Conservation (phyloP, 75 land plant species). For the Pseudotsuga menziesii region DNA sequence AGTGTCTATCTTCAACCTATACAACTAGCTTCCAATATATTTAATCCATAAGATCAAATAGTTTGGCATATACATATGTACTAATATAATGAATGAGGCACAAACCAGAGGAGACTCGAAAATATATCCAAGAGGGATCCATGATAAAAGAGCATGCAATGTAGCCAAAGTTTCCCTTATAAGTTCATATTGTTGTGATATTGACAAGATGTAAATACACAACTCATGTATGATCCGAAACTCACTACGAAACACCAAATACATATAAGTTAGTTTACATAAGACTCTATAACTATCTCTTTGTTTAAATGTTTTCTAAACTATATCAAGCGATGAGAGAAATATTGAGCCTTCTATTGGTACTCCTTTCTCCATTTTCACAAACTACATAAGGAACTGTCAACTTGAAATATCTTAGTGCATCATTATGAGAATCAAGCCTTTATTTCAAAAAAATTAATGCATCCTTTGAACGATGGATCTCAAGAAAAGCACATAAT, state of each 20-base stretch:
- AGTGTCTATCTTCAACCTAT: background rate
- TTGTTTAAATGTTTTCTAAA: no score
- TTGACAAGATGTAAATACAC: constrained; percentile 88
- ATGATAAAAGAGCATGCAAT: constrained; percentile 93
- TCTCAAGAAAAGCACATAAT: no score
- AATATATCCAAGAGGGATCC: constrained; percentile 96
- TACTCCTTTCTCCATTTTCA: no score
- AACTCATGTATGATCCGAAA: constrained; percentile 98
- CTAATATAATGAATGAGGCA: constrained; percentile 4
- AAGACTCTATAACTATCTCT: background rate
- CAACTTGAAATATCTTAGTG: no score
- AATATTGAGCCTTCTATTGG: no score
- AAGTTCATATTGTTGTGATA: constrained; percentile 90
- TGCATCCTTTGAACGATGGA: no score
- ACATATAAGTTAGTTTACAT: constrained; percentile 2
- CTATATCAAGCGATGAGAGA: no score
- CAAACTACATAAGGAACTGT: no score
- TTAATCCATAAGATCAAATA: background rate
- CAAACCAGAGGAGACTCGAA: constrained; percentile 92
- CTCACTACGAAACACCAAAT: constrained; percentile 56
- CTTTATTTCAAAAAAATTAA: no score
- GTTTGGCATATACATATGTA: background rate
- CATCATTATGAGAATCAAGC: no score
- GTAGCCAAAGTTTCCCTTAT: constrained; percentile 91
- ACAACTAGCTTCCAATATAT: no score